Conservation (phyloP, 2,329 filamentous ascomycete species). For the Trichoderma oligosporum region DNA sequence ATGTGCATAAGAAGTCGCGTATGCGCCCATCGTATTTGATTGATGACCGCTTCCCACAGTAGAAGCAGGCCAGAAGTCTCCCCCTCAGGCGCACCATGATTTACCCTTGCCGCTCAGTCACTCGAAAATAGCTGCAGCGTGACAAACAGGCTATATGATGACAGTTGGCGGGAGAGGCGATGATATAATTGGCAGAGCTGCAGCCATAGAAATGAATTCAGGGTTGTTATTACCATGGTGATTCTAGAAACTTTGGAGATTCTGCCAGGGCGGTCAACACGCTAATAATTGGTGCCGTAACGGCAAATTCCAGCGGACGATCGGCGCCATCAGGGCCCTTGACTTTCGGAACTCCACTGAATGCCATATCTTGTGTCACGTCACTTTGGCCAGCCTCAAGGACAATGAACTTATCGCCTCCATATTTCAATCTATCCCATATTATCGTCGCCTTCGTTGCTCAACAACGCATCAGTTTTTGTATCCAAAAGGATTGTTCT, state of each 20-base stretch:
- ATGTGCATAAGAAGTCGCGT: conserved; percentile 66
- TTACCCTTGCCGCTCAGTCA: neutral
- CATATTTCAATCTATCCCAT: too few species aligned
- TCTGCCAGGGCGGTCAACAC: conserved; percentile 36
- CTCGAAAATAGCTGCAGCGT: neutral
- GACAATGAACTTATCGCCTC: too few species aligned
- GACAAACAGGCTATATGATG: neutral
- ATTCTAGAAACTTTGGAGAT: conserved; percentile 21
- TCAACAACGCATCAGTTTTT: neutral
- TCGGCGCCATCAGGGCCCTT: conserved; percentile 15
- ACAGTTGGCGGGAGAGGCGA: neutral
- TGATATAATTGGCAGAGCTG: conserved; percentile 6
- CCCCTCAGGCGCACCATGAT: conserved; percentile 44
- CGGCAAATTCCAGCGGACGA: conserved; percentile 11
- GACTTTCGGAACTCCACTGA: neutral
- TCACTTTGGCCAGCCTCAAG: conserved; percentile 23
- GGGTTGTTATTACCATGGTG: neutral
- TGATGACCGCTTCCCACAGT: conserved; percentile 69
- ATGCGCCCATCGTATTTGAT: conserved; percentile 55
- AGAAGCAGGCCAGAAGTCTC: conserved; percentile 68
- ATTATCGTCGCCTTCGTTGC: neutral
- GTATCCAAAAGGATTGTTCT: neutral
- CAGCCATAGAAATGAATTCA: neutral
- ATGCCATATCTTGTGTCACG: conserved; percentile 18
- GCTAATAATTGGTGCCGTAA: neutral